Evolutionary conservation across 306 rosid species (phyloP), one percentile per base, ranked within the genome.

Genomic region (Vigna mungo): DNA sequence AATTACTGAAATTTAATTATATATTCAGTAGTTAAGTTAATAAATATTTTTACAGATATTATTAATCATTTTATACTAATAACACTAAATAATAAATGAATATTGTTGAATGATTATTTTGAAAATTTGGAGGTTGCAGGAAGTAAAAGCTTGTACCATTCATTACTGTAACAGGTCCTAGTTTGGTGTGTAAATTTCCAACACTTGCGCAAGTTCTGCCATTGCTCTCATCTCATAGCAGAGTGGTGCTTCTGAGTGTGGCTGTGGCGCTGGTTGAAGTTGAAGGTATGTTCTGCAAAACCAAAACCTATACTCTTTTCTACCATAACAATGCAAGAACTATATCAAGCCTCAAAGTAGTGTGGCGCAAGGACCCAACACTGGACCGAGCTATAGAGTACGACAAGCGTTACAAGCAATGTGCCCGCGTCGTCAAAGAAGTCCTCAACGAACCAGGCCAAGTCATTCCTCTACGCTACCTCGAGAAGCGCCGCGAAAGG

Each of bases 301-400:
- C 11, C 59, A 69, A 60, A 70, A 81, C 12, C 66, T 27, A 68
- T 32, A 36, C 69, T 9, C 15, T 85, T 30, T 66, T 37, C 30
- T 0, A 68, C 44, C 61, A 56, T 3, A 72, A 75, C 30, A 72
- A 77, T 23, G 14, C 58, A 34, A 85, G 79, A 81, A 14, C 74
- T 20, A 88, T 91, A 16, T 88, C 91, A 6, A 95, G 94, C 81
- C 92, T 92, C 52, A 92, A 88, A 83, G 97, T 95, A 12, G 82
- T 60, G 17, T 91, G 99, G 99, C 97, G 96, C 37, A 92, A 92
- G 67, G 99, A 95, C 85, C 78, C 1, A 13, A 16, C 74, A 16
- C 89, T 95, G 0, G 98, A 95, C 88, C 85, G 54, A 60, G 92
- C 98, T 51, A 90, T 92, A 37, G 90, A 92, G 58, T 76, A 72